Base-by-base conservation (phyloP, 208 protist genomes). In the Herpetomonas samuelpessoai region DNA sequence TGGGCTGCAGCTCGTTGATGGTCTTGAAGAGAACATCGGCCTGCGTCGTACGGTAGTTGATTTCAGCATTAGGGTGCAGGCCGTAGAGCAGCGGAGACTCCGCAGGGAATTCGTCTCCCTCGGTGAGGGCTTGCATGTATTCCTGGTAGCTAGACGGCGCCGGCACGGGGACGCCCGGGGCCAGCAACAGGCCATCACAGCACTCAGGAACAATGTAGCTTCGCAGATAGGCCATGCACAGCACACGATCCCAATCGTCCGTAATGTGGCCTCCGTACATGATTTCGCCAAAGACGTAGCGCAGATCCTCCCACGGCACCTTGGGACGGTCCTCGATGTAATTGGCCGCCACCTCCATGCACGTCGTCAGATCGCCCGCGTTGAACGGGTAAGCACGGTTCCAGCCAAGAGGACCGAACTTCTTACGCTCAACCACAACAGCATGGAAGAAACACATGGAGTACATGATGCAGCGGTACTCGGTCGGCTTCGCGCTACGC, bases 261-360 rank as follows among this genome's bases (percentile, higher is more conserved):
- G 97, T 98, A 67, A 99, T 99, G 89, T 99, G 98, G 18, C 98
- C 98, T 29, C 98, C 98, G 81, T 99, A 99, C 95, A 99, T 98
- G 73, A 99, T 99, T 73, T 99, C 98, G 64, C 98, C 97, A 88
- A 99, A 99, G 27, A 99, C 97, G 84, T 99, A 99, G 29, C 95
- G 81, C 59, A 99, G 66, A 82, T 99, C 97, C 52, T 98, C 97
- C 98, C 98, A 99, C 62, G 98, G 98, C 2, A 98, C 86, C 78
- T 96, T 97, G 27, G 92, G 94, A 19, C 94, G 76, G 65, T 98
- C 94, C 73, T 99, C 98, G 53, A 99, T 97, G 80, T 99, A 99
- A 85, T 99, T 99, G 41, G 92, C 92, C 10, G 97, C 86, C 21
- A 99, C 97, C 66, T 97, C 86, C 61, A 96, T 82, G 68, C 91